phyloP scores from a whole-genome alignment of 805 yeast species.

The Limtongozyma cylindracea region DNA sequence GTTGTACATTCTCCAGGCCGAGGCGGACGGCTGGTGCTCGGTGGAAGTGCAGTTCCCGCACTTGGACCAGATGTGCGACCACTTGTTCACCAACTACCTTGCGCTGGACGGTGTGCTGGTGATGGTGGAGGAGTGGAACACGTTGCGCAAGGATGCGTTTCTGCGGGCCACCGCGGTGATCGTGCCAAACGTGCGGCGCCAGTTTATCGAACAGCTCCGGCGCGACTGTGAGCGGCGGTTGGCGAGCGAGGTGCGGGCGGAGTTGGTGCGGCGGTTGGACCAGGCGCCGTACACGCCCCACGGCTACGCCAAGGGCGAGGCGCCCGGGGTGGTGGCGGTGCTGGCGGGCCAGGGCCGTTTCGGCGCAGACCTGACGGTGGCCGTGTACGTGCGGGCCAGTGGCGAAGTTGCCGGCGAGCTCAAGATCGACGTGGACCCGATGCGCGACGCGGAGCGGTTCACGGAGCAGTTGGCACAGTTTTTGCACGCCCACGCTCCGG shows the following conservation, averaged over 20 bases:
- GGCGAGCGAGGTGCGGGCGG: constrained; percentile 41
- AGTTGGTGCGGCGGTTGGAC: constrained; percentile 48
- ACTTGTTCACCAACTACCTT: constrained; percentile 19
- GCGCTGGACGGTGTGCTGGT: constrained; percentile 64
- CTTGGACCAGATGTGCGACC: constrained; percentile 12
- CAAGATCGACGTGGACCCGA: constrained; percentile 55
- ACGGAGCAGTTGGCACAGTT: constrained; percentile 42
- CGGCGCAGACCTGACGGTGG: constrained; percentile 77
- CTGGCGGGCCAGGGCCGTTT: constrained; percentile 72
- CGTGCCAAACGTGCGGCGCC: constrained; percentile 39
- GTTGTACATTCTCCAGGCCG: constrained; percentile 83
- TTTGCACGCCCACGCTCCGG: constrained; percentile 45
- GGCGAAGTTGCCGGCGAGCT: constrained; percentile 57
- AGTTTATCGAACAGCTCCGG: constrained; percentile 63
- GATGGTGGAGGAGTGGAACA: constrained; percentile 60
- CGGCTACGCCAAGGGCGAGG: constrained; percentile 53
- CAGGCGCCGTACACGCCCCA: constrained; percentile 86
- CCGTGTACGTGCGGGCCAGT: constrained; percentile 50
- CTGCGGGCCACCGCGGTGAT: constrained; percentile 41
- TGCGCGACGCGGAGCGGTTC: constrained; percentile 19
- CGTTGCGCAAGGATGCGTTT: constrained; percentile 40
- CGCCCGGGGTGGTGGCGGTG: constrained; percentile 62
- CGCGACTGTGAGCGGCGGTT: constrained; percentile 51
- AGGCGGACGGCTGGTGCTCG: constrained; percentile 43
- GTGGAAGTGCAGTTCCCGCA: constrained; percentile 32